Evolutionary conservation across 1,139 yeast species (phyloP), one percentile per base, ranked within the genome.

Genomic region (Debaryomyces singareniensis): DNA sequence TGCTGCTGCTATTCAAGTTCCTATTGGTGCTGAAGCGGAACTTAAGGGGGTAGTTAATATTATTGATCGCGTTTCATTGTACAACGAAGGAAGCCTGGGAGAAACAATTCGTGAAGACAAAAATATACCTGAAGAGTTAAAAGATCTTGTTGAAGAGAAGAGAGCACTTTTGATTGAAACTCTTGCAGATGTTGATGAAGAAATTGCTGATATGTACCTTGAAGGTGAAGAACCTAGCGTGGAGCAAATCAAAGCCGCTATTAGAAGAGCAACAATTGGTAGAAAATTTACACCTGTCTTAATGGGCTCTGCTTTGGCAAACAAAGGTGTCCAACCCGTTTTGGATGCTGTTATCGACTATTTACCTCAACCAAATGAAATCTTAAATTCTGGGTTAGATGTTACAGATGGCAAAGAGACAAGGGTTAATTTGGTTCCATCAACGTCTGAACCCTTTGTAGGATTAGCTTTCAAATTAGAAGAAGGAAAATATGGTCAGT

Each of bases 271-370:
- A 31, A 91, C 98, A n/a, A 89, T 91, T 60, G 95, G 89, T 24
- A 78, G 97, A 64, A 84, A 76, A 55, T 91, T 91, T 66, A 86
- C 97, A 14, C 98, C 98, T n/a, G 97, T 91, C 11, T 68, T 91
- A 44, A 91, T 91, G 97, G 98, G 98, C 21, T 86, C 97, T 31
- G 98, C 98, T 16, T 71, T 91, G 42, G 98, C 97, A 32, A 91
- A 91, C 61, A 83, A 81, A 45, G 96, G 96, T 58, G 71, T 91
- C 39, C 98, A 91, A 65, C 86, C 91, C 15, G 97, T 91, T 25
- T 71, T 91, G 45, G 96, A 91, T 56, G 91, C 97, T 25, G 96
- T 91, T 37, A 94, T 93, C 43, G 97, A 91, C 55, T 91, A 79
- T 57, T 73, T 91, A 49, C 98, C 98, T 29, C 81, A 89, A 57